Percentiles rank a stretch among this genome's conserved stretches.
These are phyloP conservation scores for Hypoxylon intermedium DNA, from an alignment of 495 filamentous ascomycete species.

Conservation along the genomic window DNA sequence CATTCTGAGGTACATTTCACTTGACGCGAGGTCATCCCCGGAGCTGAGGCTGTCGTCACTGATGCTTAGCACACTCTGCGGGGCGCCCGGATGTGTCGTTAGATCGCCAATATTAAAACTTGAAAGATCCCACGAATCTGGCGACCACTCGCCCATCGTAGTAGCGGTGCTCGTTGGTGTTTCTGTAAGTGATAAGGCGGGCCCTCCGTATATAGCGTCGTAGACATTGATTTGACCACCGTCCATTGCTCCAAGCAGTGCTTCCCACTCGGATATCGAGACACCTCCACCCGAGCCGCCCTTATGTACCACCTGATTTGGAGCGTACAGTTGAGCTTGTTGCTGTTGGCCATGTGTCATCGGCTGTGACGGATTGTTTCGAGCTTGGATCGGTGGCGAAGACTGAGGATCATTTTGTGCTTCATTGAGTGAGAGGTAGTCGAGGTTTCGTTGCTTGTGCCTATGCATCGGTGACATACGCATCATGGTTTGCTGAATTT, in stretches of 20 bases:
- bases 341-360: constrained; percentile 32
- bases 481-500: constrained; percentile 51
- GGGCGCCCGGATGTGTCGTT: constrained; percentile 46
- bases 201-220: constrained; percentile 81
- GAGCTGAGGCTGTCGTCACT: constrained; percentile 77
- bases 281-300: constrained; percentile 47
- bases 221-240: constrained; percentile 80
- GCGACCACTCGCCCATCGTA: constrained; percentile 55
- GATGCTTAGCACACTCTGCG: constrained; percentile 76
- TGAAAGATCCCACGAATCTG: constrained; percentile 62
- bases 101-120: constrained; percentile 57
- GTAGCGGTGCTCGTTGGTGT: constrained; percentile 43
- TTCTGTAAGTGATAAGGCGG: constrained; percentile 54
- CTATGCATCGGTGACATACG: constrained; percentile 43
- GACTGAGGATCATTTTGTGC: constrained; percentile 46
- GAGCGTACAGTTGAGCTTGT: constrained; percentile 36
- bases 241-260: constrained; percentile 77
- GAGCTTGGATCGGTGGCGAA: constrained; percentile 41
- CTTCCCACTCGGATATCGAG: constrained; percentile 78
- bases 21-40: constrained; percentile 52
- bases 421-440: constrained; percentile 50
- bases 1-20: constrained; percentile 46
- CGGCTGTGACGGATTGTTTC: constrained; percentile 42
- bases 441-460: constrained; percentile 46
- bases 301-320: constrained; percentile 44